Evolutionary conservation across 164 flowering plant genomes (phyloP).

Genomic region (Nelumbo lutea): DNA sequence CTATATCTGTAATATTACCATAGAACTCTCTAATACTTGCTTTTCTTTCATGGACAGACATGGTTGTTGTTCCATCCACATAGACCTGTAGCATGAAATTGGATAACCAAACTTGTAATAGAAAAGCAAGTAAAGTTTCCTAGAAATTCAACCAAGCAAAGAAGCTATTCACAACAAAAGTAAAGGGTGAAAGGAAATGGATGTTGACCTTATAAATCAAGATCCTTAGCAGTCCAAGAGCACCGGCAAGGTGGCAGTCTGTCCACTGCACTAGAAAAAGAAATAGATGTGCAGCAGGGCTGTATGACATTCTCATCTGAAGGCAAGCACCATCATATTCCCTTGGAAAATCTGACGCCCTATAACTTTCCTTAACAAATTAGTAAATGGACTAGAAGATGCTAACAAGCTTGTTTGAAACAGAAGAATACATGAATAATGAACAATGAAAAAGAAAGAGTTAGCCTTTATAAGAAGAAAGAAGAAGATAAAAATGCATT

Average conservation of each 20-base stretch:
- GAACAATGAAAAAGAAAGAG: neutral
- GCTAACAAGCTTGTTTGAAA: neutral
- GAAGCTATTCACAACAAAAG: neutral
- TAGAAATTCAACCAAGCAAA: neutral
- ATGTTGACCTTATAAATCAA: conserved; percentile 57
- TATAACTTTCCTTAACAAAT: conserved; percentile 24
- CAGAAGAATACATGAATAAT: neutral
- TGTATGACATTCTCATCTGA: conserved; percentile 92
- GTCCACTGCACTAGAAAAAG: conserved; percentile 95
- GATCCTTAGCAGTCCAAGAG: conserved; percentile 71
- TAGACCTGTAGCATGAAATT: conserved; percentile 38
- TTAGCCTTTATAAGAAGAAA: neutral
- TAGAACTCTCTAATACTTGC: conserved; percentile 75
- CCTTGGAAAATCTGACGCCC: conserved; percentile 82
- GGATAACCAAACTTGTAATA: conserved; percentile 1
- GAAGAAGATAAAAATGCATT: neutral
- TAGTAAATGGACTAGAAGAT: conserved; percentile 3
- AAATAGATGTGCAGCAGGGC: conserved; percentile 83
- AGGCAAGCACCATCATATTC: conserved; percentile 93
- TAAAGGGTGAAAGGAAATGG: neutral
- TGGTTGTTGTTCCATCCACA: conserved; percentile 74
- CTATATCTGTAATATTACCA: conserved; percentile 30
- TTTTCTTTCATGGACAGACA: conserved; percentile 70
- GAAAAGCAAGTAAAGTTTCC: neutral
- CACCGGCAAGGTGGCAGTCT: conserved; percentile 83